Evolutionary conservation across 2,329 filamentous ascomycete species (phyloP).

Genomic region (Fusarium abutilonis): DNA sequence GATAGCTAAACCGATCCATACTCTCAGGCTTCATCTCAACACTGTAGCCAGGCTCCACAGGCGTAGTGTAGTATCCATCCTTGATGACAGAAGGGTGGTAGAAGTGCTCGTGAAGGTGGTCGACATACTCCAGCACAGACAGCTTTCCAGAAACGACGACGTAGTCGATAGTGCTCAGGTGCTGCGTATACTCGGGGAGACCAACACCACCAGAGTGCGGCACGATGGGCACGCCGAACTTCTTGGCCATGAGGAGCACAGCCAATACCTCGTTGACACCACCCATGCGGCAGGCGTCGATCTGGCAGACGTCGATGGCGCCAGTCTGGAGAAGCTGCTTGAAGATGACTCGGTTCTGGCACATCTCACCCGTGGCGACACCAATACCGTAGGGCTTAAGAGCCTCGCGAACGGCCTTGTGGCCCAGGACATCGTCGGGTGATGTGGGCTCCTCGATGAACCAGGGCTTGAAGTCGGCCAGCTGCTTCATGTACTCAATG

Average conservation of each 20-base stretch:
- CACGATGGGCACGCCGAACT: conserved; percentile 82
- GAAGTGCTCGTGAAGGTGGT: conserved; percentile 94
- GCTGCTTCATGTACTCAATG: conserved; percentile 84
- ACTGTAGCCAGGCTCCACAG: conserved; percentile 83
- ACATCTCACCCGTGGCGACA: conserved; percentile 94
- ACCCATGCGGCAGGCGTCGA: conserved; percentile 88
- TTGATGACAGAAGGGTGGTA: conserved; percentile 81
- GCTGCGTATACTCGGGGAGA: conserved; percentile 92
- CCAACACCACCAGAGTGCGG: conserved; percentile 91
- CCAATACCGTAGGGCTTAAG: conserved; percentile 79
- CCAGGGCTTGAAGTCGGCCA: conserved; percentile 86
- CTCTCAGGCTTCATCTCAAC: conserved; percentile 93
- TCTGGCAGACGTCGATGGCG: conserved; percentile 88
- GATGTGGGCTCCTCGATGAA: conserved; percentile 96
- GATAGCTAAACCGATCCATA: conserved; percentile 82
- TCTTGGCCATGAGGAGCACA: conserved; percentile 86
- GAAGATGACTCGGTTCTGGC: conserved; percentile 93
- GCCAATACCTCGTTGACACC: conserved; percentile 92
- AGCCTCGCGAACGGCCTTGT: conserved; percentile 84
- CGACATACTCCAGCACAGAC: conserved; percentile 88
- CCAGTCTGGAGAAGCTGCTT: conserved; percentile 86
- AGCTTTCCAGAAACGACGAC: conserved; percentile 84
- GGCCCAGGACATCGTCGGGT: conserved; percentile 88
- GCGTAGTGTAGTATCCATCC: conserved; percentile 89
- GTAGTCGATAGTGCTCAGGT: conserved; percentile 92